A percentile compares a stretch with the other conserved stretches of the same genome.
These are phyloP conservation scores for Mycosphaerella sp. DNA, from an alignment of 2,329 filamentous ascomycete species.

Conservation along the genomic window DNA sequence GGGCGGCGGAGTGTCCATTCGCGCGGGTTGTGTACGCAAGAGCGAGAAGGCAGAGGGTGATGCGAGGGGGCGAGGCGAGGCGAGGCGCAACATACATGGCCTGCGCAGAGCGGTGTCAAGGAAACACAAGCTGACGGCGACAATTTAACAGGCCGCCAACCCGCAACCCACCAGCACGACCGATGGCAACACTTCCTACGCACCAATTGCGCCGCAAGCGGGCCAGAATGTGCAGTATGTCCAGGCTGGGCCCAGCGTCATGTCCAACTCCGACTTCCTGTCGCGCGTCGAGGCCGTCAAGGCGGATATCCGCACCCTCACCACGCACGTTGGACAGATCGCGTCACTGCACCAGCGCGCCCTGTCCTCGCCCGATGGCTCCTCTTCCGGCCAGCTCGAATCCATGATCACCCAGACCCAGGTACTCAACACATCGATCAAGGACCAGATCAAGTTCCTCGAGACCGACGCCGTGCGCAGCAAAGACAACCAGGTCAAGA, in stretches of 20 bases:
- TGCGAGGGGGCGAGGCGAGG: not conserved
- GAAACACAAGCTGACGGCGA: not conserved
- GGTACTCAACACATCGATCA: constrained; percentile 66
- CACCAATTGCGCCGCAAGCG: constrained; percentile 45
- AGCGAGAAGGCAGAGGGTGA: not conserved
- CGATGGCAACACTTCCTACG: not conserved
- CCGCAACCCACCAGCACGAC: constrained; percentile 4
- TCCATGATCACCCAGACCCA: constrained; percentile 63
- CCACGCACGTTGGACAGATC: constrained; percentile 61
- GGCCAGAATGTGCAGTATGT: constrained; percentile 41
- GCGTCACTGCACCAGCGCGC: constrained; percentile 64
- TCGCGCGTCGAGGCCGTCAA: constrained; percentile 60
- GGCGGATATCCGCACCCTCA: constrained; percentile 60
- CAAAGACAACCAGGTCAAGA: constrained; percentile 58
- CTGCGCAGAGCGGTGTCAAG: not conserved
- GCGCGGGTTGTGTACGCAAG: too few species aligned
- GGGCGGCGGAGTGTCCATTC: not conserved
- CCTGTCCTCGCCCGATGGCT: constrained; percentile 57
- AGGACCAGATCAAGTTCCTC: constrained; percentile 69
- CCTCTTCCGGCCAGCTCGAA: constrained; percentile 53
- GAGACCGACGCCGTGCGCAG: constrained; percentile 64
- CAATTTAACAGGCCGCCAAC: constrained; percentile 1
- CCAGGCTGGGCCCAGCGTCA: constrained; percentile 35
- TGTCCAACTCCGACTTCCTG: constrained; percentile 63
- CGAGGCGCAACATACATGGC: not conserved